phyloP scores from a whole-genome alignment of 345 rosid genomes.

The Aquilaria malaccensis region DNA sequence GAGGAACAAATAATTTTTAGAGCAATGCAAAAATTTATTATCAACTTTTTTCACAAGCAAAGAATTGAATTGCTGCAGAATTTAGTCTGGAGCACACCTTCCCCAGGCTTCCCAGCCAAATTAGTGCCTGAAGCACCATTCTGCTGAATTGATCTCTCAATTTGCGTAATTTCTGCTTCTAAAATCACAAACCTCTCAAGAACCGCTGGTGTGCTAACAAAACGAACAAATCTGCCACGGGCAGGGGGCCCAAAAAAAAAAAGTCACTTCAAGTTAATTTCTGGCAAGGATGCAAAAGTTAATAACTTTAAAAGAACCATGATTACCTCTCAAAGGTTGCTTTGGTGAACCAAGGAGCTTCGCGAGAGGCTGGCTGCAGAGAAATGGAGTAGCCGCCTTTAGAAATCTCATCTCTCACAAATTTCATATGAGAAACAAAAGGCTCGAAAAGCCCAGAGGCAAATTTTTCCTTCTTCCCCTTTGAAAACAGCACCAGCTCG shows the following conservation, averaged over 20 bases:
- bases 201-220: conserved; percentile 79
- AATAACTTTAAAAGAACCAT: background rate
- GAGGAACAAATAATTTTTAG: background rate
- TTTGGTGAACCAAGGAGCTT: conserved; percentile 77
- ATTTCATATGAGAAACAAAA: conserved; percentile 65
- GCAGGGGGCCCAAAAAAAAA: background rate
- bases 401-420: conserved; percentile 71
- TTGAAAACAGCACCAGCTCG: conserved; percentile 62
- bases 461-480: conserved; percentile 65
- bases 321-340: conserved; percentile 72
- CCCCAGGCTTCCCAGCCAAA: conserved; percentile 24
- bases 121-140: conserved; percentile 32
- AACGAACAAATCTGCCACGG: conserved; percentile 63
- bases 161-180: conserved; percentile 74
- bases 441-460: conserved; percentile 86
- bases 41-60: too few species aligned
- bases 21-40: too few species aligned
- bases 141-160: conserved; percentile 55
- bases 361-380: conserved; percentile 36
- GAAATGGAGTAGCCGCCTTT: conserved; percentile 84
- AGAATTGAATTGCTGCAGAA: background rate
- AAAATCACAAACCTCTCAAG: conserved; percentile 74
- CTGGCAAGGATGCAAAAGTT: background rate
- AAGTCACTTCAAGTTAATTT: background rate
- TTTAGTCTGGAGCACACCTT: conserved; percentile 31